These are phyloP conservation scores for Penicillium frequentans DNA, from an alignment of 2,329 filamentous ascomycete species.

Conservation along the genomic window DNA sequence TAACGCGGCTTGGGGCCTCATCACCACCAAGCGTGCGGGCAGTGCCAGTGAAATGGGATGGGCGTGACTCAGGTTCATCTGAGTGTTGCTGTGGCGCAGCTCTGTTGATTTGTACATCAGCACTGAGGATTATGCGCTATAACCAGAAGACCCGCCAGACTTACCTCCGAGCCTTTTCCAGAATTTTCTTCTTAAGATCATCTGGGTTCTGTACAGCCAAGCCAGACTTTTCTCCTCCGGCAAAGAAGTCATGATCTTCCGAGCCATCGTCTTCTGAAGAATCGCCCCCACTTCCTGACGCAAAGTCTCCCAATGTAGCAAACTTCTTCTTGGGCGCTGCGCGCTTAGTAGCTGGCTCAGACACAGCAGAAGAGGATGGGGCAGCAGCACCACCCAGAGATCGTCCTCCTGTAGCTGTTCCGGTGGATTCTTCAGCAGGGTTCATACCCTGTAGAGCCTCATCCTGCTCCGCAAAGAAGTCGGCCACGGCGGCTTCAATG, in stretches of 20 bases:
- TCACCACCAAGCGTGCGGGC: slow-evolving; percentile 67
- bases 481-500: slow-evolving; percentile 60
- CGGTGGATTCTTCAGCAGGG: slow-evolving; percentile 22
- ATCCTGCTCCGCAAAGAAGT: slow-evolving; percentile 57
- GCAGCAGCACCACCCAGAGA: slow-evolving; percentile 34
- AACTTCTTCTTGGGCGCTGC: slow-evolving; percentile 45
- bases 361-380: slow-evolving; percentile 29
- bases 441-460: slow-evolving; percentile 37
- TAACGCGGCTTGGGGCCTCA: slow-evolving; percentile 58
- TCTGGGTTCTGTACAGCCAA: slow-evolving; percentile 66
- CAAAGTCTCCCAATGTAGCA: slow-evolving; percentile 49
- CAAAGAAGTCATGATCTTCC: slow-evolving; percentile 59
- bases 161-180: slow-evolving; percentile 47
- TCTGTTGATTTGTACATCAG: slow-evolving; percentile 20
- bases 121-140: not conserved
- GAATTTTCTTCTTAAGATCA: slow-evolving; percentile 52
- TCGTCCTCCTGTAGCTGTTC: slow-evolving; percentile 27
- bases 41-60: slow-evolving; percentile 57
- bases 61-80: slow-evolving; percentile 47
- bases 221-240: slow-evolving; percentile 68
- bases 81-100: slow-evolving; percentile 27
- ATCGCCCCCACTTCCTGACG: slow-evolving; percentile 37
- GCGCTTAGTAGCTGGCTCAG: slow-evolving; percentile 30
- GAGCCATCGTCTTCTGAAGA: slow-evolving; percentile 54
- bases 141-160: not conserved